phyloP scores from a whole-genome alignment of 495 filamentous ascomycete species.

The Sporormia fimetaria region DNA sequence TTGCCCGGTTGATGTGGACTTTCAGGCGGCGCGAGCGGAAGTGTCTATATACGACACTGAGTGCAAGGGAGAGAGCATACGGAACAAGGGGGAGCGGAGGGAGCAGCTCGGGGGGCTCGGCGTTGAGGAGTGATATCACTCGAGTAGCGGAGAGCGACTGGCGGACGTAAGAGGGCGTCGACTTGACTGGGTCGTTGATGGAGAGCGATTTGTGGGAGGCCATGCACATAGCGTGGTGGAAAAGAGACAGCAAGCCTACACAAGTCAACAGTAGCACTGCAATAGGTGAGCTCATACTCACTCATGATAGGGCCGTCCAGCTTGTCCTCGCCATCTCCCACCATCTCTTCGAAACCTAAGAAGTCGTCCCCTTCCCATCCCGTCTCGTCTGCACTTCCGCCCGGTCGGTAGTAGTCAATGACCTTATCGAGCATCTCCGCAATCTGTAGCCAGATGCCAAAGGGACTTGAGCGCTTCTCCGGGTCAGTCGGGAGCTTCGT shows the following conservation, averaged over 20 bases:
- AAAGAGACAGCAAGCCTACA: conserved; percentile 51
- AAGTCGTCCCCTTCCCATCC: conserved; percentile 45
- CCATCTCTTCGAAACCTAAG: conserved; percentile 56
- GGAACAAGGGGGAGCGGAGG: conserved; percentile 54
- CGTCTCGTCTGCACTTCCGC: conserved; percentile 33
- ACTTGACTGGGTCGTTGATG: conserved; percentile 31
- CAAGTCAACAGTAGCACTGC: conserved; percentile 1
- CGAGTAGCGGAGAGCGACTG: conserved; percentile 54
- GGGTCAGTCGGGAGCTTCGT: conserved; percentile 19
- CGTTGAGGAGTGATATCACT: conserved; percentile 49
- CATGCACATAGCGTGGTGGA: conserved; percentile 60
- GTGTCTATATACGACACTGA: conserved; percentile 61
- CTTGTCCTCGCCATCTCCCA: conserved; percentile 33
- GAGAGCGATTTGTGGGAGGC: conserved; percentile 42
- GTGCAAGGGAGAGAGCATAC: conserved; percentile 53
- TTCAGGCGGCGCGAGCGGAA: conserved; percentile 54
- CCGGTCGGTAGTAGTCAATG: conserved; percentile 56
- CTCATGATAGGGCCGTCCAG: conserved; percentile 28
- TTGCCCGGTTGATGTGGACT: conserved; percentile 51
- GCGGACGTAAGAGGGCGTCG: conserved; percentile 44
- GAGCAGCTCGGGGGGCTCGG: conserved; percentile 43
- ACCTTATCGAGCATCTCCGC: conserved; percentile 50
- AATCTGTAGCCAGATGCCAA: conserved; percentile 43
- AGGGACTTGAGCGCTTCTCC: conserved; percentile 32
- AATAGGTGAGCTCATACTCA: conserved; percentile 29